Base-by-base conservation (phyloP, 2,329 filamentous ascomycete genomes). In the Bipolaris cookei region DNA sequence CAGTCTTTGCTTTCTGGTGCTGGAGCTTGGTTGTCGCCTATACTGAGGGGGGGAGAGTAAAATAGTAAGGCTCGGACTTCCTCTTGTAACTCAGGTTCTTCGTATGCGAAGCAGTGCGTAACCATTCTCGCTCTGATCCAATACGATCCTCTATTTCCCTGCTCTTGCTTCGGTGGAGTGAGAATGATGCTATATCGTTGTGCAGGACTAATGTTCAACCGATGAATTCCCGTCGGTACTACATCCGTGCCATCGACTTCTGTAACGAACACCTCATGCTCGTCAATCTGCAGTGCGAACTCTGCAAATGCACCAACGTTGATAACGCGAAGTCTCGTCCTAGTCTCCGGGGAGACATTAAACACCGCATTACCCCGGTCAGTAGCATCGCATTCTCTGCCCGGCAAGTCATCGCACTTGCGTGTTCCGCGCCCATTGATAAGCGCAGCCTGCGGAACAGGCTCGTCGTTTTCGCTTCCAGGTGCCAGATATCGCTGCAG, bases 151-250 rank as follows among this genome's bases (percentile, higher is more conserved):
- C 66, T 58, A 14, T 64, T 65, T 0, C 62, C 64, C 0, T 4
- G 10, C 14, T 64, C 48, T 6, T 34, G 48, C 50, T 85, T 43
- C 2, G 54, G 84, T 3, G 88, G 80, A 7, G 82, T 80, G 1
- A 91, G 57, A 0, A 90, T 68, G 14, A 88, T 79, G 65, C 88
- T 90, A 67, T 91, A 91, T 18, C 89, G 83, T 67, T 91, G 89
- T 0, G 87, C 88, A 0, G 88, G 87, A 28, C 84, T 82, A 58
- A 91, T 84, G 59, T 87, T 84, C 34, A 91, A 72, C 3, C 74
- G 67, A 43, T 73, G 63, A 5, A 74, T 77, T 44, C 69, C 64
- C 62, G 77, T 78, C 1, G 77, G 83, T 80, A 59, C 84, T 81
- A 94, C 77, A 4, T 75, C 68, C 0, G 75, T 75, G 49, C 77